phyloP scores from a whole-genome alignment of 345 rosid species.

The Cardamine resedifolia region DNA sequence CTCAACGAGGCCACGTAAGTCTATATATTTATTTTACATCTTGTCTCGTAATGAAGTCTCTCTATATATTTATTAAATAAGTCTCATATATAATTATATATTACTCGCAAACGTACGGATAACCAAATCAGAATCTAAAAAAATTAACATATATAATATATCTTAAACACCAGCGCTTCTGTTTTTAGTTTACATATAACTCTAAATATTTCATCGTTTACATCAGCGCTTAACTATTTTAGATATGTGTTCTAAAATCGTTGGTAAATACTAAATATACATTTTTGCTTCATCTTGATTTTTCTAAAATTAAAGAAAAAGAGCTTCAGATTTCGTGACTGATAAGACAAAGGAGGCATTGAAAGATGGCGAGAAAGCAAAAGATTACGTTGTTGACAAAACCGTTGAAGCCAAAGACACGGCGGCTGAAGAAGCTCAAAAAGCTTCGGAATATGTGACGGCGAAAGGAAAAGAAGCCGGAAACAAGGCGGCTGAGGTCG shows the following conservation, averaged over 20 bases:
- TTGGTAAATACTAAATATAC: neutral
- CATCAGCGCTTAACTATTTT: no score
- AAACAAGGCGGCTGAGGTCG: constrained; percentile 21
- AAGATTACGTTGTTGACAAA: constrained; percentile 31
- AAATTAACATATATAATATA: neutral
- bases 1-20: constrained; percentile 28
- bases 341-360: constrained; percentile 35
- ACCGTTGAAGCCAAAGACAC: constrained; percentile 15
- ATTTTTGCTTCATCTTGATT: neutral
- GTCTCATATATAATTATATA: neutral
- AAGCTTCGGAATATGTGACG: constrained; percentile 25
- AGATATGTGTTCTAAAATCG: neutral
- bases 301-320: constrained; percentile 20
- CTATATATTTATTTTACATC: neutral
- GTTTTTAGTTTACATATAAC: neutral
- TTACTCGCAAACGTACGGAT: neutral
- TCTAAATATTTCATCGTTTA: no score
- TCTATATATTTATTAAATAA: neutral
- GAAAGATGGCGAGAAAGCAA: constrained; percentile 33
- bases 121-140: neutral
- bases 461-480: constrained; percentile 42
- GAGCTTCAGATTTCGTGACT: constrained; percentile 30
- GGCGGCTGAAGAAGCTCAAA: constrained; percentile 19
- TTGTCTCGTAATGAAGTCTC: neutral
- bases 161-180: neutral